phyloP scores from a whole-genome alignment of 2,329 filamentous ascomycete genomes.

The Cryoendolithus antarcticus region DNA sequence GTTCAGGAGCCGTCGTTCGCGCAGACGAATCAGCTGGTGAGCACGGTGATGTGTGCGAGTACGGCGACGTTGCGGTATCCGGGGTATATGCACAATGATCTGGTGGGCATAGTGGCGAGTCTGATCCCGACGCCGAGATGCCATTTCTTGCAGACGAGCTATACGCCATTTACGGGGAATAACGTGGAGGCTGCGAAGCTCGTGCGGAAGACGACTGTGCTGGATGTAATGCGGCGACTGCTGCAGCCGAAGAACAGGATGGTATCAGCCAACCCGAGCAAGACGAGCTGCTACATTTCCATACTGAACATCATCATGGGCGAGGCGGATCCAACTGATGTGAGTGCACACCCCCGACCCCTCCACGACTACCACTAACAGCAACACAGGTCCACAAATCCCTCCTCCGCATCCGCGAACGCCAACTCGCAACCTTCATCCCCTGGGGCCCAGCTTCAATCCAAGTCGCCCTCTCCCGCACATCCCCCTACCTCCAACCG shows the following conservation, averaged over 20 bases:
- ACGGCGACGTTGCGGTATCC: slow-evolving; percentile 94
- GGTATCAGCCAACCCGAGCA: slow-evolving; percentile 90
- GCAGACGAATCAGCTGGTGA: slow-evolving; percentile 91
- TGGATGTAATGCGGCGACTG: slow-evolving; percentile 92
- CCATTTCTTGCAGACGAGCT: slow-evolving; percentile 97
- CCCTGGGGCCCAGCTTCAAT: slow-evolving; percentile 97
- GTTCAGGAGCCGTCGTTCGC: slow-evolving; percentile 93
- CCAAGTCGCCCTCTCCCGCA: slow-evolving; percentile 90
- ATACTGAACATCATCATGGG: slow-evolving; percentile 99
- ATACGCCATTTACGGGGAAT: slow-evolving; percentile 93
- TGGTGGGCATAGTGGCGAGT: slow-evolving; percentile 90
- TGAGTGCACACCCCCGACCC: slow-evolving; percentile 17
- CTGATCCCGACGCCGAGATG: slow-evolving; percentile 92
- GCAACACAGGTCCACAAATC: slow-evolving; percentile 70
- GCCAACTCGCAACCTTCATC: slow-evolving; percentile 88
- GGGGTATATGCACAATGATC: slow-evolving; percentile 99
- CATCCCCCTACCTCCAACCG: slow-evolving; percentile 88
- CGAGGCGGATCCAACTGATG: slow-evolving; percentile 93
- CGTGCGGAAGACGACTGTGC: slow-evolving; percentile 90
- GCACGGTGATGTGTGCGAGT: slow-evolving; percentile 96
- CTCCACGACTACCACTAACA: slow-evolving; percentile 2
- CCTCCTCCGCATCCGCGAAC: slow-evolving; percentile 85
- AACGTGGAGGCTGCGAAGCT: slow-evolving; percentile 96
- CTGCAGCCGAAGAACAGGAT: slow-evolving; percentile 98
- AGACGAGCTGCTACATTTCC: slow-evolving; percentile 98